A percentile compares a stretch with the other conserved stretches of the same genome.
phyloP scores from a whole-genome alignment of 192 early-diverging fungal genomes.

The Rhizoclosmatium globosum region DNA sequence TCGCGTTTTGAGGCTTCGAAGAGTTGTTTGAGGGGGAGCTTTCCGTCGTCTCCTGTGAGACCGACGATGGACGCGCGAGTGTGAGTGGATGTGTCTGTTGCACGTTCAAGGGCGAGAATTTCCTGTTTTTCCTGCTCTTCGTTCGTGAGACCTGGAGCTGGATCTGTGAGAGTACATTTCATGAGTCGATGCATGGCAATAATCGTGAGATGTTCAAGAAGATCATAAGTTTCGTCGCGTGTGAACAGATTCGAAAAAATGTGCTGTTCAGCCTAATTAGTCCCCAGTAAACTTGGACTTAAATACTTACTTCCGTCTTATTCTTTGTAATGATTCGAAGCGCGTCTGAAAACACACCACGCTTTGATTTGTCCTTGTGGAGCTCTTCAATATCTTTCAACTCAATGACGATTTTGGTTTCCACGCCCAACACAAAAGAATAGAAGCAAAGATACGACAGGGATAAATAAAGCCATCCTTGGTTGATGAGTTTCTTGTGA shows the following conservation, averaged over 20 bases:
- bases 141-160: slow-evolving; percentile 63
- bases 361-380: slow-evolving; percentile 86
- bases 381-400: slow-evolving; percentile 93
- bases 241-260: slow-evolving; percentile 95
- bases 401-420: slow-evolving; percentile 91
- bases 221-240: slow-evolving; percentile 95
- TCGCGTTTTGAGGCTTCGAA: slow-evolving; percentile 81
- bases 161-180: slow-evolving; percentile 78
- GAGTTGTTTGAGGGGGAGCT: slow-evolving; percentile 53
- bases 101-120: slow-evolving; percentile 11
- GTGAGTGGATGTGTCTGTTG: not conserved
- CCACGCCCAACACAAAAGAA: slow-evolving; percentile 90
- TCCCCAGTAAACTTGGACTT: slow-evolving; percentile 3
- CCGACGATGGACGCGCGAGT: slow-evolving; percentile 22
- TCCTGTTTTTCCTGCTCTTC: slow-evolving; percentile 26
- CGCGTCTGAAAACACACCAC: slow-evolving; percentile 88
- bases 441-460: slow-evolving; percentile 95
- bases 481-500: slow-evolving; percentile 80
- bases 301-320: slow-evolving; percentile 69
- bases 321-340: slow-evolving; percentile 88
- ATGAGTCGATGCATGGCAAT: slow-evolving; percentile 88
- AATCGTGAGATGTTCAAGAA: slow-evolving; percentile 89
- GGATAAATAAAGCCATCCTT: slow-evolving; percentile 98
- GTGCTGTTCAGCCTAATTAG: slow-evolving; percentile 56
- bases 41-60: slow-evolving; percentile 21